Percentiles rank a stretch among this genome's conserved stretches.
phyloP scores from a whole-genome alignment of 2,329 filamentous ascomycete genomes.

The Fusarium virguliforme region DNA sequence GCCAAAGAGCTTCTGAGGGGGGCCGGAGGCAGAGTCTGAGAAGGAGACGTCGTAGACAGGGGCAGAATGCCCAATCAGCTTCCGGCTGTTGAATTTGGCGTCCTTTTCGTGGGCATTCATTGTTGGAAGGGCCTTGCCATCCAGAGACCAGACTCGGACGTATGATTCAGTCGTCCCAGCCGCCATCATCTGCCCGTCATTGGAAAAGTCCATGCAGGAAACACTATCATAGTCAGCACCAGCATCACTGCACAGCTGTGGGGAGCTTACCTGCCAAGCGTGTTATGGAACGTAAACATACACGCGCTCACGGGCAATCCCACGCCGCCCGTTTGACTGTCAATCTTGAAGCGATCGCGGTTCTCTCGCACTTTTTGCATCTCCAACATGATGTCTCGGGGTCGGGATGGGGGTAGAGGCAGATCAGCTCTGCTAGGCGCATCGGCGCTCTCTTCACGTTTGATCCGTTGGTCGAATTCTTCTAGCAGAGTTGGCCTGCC shows the following conservation, averaged over 20 bases:
- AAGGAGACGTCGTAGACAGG: slow-evolving; percentile 93
- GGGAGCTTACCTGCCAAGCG: slow-evolving; percentile 81
- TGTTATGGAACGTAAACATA: slow-evolving; percentile 99
- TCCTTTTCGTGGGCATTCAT: slow-evolving; percentile 73
- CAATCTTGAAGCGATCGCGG: slow-evolving; percentile 91
- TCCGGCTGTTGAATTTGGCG: slow-evolving; percentile 73
- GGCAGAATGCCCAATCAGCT: slow-evolving; percentile 91
- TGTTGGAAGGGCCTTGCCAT: slow-evolving; percentile 85
- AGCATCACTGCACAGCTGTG: background rate
- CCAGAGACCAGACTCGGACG: slow-evolving; percentile 93
- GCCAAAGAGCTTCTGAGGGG: slow-evolving; percentile 66
- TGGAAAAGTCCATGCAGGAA: slow-evolving; percentile 95
- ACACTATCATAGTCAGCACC: slow-evolving; percentile 68
- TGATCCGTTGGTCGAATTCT: slow-evolving; percentile 89
- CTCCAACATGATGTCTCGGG: slow-evolving; percentile 92
- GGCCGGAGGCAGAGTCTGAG: slow-evolving; percentile 77
- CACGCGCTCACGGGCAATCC: slow-evolving; percentile 89
- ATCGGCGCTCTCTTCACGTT: slow-evolving; percentile 91
- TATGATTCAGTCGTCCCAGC: slow-evolving; percentile 95
- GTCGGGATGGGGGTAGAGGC: slow-evolving; percentile 88
- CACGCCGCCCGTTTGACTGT: slow-evolving; percentile 85
- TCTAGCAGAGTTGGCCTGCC: slow-evolving; percentile 85
- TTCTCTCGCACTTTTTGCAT: slow-evolving; percentile 95
- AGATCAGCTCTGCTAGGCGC: slow-evolving; percentile 84
- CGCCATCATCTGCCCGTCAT: slow-evolving; percentile 89